These are phyloP conservation scores for Penicillium verhagenii DNA, from an alignment of 495 filamentous ascomycete genomes.

Conservation along the genomic window DNA sequence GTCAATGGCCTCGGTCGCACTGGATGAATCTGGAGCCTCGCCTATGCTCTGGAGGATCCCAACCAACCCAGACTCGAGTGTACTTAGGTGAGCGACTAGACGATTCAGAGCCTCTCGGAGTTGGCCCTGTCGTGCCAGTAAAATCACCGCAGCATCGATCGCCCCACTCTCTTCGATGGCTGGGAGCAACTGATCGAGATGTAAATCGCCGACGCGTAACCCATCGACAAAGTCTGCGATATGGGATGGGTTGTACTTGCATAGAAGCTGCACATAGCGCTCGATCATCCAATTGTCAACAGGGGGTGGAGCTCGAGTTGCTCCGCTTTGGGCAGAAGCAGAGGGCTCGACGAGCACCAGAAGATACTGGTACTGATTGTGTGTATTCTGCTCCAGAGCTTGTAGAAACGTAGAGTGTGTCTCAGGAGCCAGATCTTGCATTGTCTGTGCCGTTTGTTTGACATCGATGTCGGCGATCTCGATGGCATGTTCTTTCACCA, in stretches of 20 bases:
- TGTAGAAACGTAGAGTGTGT: constrained; percentile 70
- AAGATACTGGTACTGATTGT: constrained; percentile 75
- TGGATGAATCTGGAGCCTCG: constrained; percentile 55
- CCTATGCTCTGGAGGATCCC: constrained; percentile 61
- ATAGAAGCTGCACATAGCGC: constrained; percentile 87
- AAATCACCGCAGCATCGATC: constrained; percentile 87
- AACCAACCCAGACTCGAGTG: constrained; percentile 73
- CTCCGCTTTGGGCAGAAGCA: constrained; percentile 35
- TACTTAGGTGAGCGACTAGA: constrained; percentile 72
- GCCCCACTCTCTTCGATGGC: constrained; percentile 85
- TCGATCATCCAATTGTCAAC: constrained; percentile 63
- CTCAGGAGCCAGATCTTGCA: constrained; percentile 64
- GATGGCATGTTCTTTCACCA: constrained; percentile 65
- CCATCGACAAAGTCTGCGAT: constrained; percentile 82
- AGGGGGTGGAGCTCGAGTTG: constrained; percentile 28
- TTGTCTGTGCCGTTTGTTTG: constrained; percentile 62
- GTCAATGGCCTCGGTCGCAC: constrained; percentile 50
- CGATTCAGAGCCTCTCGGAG: constrained; percentile 80
- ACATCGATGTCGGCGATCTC: constrained; percentile 72
- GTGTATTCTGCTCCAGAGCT: constrained; percentile 60
- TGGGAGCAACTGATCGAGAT: constrained; percentile 78
- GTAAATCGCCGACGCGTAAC: constrained; percentile 75
- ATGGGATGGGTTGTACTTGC: constrained; percentile 74
- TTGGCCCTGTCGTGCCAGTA: constrained; percentile 89
- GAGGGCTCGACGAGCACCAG: constrained; percentile 71